Evolutionary conservation across 2,329 filamentous ascomycete species (phyloP), one percentile per base, ranked within the genome.

Genomic region (Cytospora schulzeri): DNA sequence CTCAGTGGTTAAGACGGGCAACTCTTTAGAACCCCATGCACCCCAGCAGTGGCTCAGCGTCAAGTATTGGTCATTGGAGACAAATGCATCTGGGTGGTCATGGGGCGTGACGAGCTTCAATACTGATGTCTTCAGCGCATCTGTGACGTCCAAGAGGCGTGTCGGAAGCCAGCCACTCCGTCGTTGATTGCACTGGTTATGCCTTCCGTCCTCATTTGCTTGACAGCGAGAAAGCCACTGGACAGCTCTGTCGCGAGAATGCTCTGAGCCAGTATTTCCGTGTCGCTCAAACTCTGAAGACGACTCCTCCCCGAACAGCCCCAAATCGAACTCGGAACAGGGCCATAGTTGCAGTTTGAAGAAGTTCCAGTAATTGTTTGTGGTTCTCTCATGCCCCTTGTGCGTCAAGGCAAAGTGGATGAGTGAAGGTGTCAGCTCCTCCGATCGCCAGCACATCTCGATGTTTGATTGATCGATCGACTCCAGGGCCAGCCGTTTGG

Each of bases 301-400:
- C 22, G 7, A 26, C 38, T 6, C 12, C 15, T 15, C 15, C 15
- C 17, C 52, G 24, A 66, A 61, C 0, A 61, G 31, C 2, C 41
- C 31, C 15, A 15, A n/a, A 31, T 56, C 64, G 17, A 64, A 57
- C 45, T 61, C 61, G 35, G 41, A 38, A 22, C 28, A 26, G 3
- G 51, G 41, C 64, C 62, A 57, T 19, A 66, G 31, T 11, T 60
- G 61, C 41, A 66, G 64, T 52, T 59, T 63, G 24, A 66, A 33
- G 56, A 66, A 57, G 41, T 64, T 66, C 64, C 60, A 61, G 61
- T 66, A 66, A 17, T 66, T 66, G 15, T 61, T 58, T 11, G 52
- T 35, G 41, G 61, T 17, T 8, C 64, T 59, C 33, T 38, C 35
- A 53, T 66, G 61, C 4, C 51, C 64, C 9, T 53, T n/a, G 22